phyloP scores from a whole-genome alignment of 371 early-diverging fungal genomes.

The Circinella minor region DNA sequence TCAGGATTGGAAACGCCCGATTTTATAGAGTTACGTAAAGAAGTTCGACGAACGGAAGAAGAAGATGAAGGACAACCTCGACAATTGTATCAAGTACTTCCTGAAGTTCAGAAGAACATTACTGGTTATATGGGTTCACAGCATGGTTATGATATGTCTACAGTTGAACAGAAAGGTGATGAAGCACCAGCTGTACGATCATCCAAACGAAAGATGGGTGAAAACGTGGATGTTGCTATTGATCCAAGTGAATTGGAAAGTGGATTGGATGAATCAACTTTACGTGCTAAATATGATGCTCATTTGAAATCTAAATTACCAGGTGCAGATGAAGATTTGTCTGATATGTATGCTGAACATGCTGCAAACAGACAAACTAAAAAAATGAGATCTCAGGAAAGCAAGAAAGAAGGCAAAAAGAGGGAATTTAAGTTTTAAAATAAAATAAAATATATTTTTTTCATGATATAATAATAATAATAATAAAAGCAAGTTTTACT shows the following conservation, averaged over 20 bases:
- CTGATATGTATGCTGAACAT: constrained; percentile 90
- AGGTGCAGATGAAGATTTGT: constrained; percentile 71
- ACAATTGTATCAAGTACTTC: constrained; percentile 88
- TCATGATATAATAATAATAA: too few species aligned
- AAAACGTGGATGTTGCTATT: constrained; percentile 72
- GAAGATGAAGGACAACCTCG: constrained; percentile 63
- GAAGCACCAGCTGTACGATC: constrained; percentile 26
- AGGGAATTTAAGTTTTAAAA: constrained; percentile 77
- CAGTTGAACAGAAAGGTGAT: constrained; percentile 36
- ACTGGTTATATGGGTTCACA: constrained; percentile 94
- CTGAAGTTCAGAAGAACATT: constrained; percentile 76
- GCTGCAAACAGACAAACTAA: constrained; percentile 64
- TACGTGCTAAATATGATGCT: constrained; percentile 77
- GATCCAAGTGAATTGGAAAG: constrained; percentile 78
- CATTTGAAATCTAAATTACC: constrained; percentile 57
- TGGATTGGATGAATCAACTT: constrained; percentile 69
- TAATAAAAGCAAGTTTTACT: too few species aligned
- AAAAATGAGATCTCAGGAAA: constrained; percentile 65
- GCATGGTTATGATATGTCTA: constrained; percentile 85
- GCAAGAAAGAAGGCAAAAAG: constrained; percentile 59
- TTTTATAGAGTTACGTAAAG: constrained; percentile 91
- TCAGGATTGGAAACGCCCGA: constrained; percentile 93
- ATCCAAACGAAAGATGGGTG: constrained; percentile 59
- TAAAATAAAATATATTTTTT: not conserved
- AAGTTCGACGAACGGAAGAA: constrained; percentile 50